A percentile compares a stretch with the other conserved stretches of the same genome.
Evolutionary conservation across 768 basidiomycete species (phyloP).

Genomic region (Zangia roseola): DNA sequence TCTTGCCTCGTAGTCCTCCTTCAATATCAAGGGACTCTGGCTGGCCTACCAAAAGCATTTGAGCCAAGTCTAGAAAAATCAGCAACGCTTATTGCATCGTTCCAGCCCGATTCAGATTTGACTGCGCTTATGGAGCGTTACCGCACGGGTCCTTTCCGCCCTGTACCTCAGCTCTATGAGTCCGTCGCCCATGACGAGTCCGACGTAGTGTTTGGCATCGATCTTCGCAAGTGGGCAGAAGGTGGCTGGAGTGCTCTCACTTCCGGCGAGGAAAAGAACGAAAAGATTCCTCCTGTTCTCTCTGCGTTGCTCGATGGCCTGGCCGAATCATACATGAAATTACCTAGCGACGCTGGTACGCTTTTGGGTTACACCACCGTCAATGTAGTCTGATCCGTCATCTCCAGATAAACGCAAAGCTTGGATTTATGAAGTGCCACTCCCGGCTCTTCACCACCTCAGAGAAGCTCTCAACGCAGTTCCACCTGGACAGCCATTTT

Average conservation of each 20-base stretch:
- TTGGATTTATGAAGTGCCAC: constrained; percentile 95
- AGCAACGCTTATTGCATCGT: constrained; percentile 74
- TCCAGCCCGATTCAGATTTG: constrained; percentile 85
- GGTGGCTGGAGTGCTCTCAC: constrained; percentile 65
- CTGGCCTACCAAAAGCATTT: constrained; percentile 67
- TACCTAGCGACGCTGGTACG: constrained; percentile 65
- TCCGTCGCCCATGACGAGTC: constrained; percentile 78
- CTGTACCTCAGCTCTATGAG: constrained; percentile 82
- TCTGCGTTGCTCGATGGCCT: constrained; percentile 63
- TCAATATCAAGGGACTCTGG: constrained; percentile 82
- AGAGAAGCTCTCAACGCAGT: constrained; percentile 80
- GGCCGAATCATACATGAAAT: constrained; percentile 56
- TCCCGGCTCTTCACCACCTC: constrained; percentile 79
- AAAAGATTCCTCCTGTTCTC: constrained; percentile 71
- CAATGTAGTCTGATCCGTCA: background rate
- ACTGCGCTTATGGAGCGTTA: constrained; percentile 88
- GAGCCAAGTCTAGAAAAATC: constrained; percentile 67
- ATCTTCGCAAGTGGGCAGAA: constrained; percentile 89
- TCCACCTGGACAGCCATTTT: constrained; percentile 46
- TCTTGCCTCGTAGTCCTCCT: constrained; percentile 55
- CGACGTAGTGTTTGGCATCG: constrained; percentile 89
- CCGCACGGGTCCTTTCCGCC: constrained; percentile 91
- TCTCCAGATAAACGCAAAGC: constrained; percentile 74
- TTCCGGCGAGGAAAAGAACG: constrained; percentile 57
- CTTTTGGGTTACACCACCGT: background rate